Conservation (phyloP, 2,329 filamentous ascomycete species). For the Pseudogymnoascus sp. region DNA sequence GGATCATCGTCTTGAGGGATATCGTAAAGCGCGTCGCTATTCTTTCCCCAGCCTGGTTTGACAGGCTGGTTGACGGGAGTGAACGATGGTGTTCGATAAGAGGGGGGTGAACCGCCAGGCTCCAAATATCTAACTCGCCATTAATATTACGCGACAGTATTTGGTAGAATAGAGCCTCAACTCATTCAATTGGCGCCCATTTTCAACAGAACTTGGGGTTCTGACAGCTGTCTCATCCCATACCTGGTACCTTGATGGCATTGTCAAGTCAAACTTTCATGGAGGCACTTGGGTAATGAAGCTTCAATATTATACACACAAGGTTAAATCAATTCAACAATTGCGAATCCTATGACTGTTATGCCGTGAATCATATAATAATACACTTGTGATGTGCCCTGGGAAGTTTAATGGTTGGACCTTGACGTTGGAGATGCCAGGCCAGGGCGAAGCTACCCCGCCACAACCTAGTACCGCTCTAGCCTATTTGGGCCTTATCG, state of each 20-base stretch:
- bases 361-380: neutral
- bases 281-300: neutral
- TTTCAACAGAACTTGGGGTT: neutral
- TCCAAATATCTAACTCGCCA: neutral
- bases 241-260: neutral
- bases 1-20: slow-evolving; percentile 9
- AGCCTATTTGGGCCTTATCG: slow-evolving; percentile 6
- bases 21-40: slow-evolving; percentile 16
- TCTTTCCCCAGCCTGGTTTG: slow-evolving; percentile 8
- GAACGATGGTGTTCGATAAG: neutral
- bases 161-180: neutral
- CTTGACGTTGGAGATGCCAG: neutral
- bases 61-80: slow-evolving; percentile 15
- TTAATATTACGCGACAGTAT: neutral
- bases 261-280: neutral
- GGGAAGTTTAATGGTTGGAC: neutral
- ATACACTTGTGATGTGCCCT: neutral
- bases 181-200: neutral
- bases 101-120: neutral
- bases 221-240: neutral
- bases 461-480: neutral
- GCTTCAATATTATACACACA: neutral
- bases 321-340: neutral
- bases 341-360: neutral
- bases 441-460: slow-evolving; percentile 1